Conservation (phyloP, 164 flowering plant species). For the Chimonanthus praecox region DNA sequence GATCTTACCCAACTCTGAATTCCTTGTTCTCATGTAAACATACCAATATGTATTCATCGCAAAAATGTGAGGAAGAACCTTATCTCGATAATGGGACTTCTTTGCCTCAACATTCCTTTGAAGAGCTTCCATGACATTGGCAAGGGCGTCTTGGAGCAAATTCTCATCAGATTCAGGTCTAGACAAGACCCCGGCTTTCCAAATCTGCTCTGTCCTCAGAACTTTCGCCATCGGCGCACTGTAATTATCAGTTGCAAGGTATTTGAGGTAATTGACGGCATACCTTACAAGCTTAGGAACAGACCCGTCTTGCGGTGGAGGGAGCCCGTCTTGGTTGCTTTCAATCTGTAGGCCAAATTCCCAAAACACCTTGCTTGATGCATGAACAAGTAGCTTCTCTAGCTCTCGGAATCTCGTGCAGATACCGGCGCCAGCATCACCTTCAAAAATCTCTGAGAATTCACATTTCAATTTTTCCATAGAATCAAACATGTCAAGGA, state of each 20-base stretch:
- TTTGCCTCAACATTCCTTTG: slow-evolving; percentile 51
- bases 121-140: slow-evolving; percentile 56
- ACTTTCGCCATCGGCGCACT: slow-evolving; percentile 47
- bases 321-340: slow-evolving; percentile 47
- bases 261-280: slow-evolving; percentile 59
- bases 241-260: slow-evolving; percentile 42
- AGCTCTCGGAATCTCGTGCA: slow-evolving; percentile 51
- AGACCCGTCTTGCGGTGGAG: slow-evolving; percentile 57
- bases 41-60: slow-evolving; percentile 79
- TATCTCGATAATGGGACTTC: slow-evolving; percentile 43
- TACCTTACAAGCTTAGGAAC: slow-evolving; percentile 54
- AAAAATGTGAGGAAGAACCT: slow-evolving; percentile 40
- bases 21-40: slow-evolving; percentile 65
- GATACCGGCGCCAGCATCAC: slow-evolving; percentile 57
- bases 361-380: slow-evolving; percentile 55
- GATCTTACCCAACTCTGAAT: slow-evolving; percentile 47
- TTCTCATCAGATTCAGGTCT: slow-evolving; percentile 43
- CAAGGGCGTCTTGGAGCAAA: slow-evolving; percentile 48
- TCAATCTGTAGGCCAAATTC: slow-evolving; percentile 76
- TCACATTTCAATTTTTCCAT: slow-evolving; percentile 42
- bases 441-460: slow-evolving; percentile 46
- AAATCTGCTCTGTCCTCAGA: slow-evolving; percentile 46
- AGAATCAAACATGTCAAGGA: slow-evolving; percentile 65
- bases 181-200: slow-evolving; percentile 52
- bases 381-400: slow-evolving; percentile 55